Base-by-base conservation (phyloP, 2,329 filamentous ascomycete genomes). In the Epicoccum sorghinum region DNA sequence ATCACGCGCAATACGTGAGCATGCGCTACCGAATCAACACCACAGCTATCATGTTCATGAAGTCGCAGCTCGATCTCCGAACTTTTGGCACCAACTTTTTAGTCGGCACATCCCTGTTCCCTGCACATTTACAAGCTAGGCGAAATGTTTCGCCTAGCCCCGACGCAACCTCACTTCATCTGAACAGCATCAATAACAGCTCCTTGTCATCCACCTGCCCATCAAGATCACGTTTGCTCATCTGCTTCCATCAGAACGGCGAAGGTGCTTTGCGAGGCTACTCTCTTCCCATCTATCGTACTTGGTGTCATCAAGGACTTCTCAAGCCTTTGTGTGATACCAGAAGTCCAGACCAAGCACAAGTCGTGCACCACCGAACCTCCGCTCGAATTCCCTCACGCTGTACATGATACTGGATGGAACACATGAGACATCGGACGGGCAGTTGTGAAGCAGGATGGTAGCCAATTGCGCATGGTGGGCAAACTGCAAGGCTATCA, bases 11-110 rank as follows among this genome's bases (percentile, higher is more conserved):
- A 56, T 51, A 50, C 46, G 30, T 44, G 29, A 47, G 42, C 52
- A 42, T 59, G 56, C 60, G 53, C 63, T 66, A 58, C 57, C 59
- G 58, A 25, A 36, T 50, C 47, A 48, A 58, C 39, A 52, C 33
- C 36, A 49, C 51, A 42, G 54, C 54, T 50, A 58, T 57, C 60
- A 65, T 61, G 45, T 29, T 59, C 41, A 30, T 46, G 45, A 56
- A 57, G 42, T 53, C 39, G 53, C 37, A 47, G 29, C 36, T 30
- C 27, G 27, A 42, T 38, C 40, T 47, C 36, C 32, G 58, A 65
- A 61, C 55, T 61, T 57, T 58, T 47, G 23, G 44, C 47, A 47
- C 47, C 47, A 57, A 53, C 25, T 57, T 12, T 41, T 41, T 41
- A 14, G 24, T n/a, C 38, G 38, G 14, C 14, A 38, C 14, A 18